Evolutionary conservation across 495 filamentous ascomycete species (phyloP).

Genomic region (Lepidopterella palustris): DNA sequence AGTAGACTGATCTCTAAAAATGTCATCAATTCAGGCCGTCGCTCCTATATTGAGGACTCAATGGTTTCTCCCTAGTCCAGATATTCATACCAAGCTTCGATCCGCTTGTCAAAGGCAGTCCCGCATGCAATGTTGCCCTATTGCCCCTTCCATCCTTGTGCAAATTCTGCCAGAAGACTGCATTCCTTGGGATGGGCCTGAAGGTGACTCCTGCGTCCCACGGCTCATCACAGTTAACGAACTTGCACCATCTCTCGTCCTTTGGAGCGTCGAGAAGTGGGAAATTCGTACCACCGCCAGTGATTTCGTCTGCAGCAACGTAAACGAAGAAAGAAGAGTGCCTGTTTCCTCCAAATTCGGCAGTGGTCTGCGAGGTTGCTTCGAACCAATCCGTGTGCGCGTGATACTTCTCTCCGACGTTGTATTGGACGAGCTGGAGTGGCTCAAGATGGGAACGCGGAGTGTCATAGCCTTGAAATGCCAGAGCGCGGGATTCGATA

Average conservation of each 20-base stretch:
- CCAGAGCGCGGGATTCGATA: conserved; percentile 28
- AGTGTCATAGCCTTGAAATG: conserved; percentile 31
- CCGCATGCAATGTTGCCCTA: conserved; percentile 44
- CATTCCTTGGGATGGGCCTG: conserved; percentile 46
- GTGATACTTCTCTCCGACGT: conserved; percentile 43
- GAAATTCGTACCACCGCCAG: conserved; percentile 26
- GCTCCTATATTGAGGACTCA: conserved; percentile 19
- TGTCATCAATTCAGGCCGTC: conserved; percentile 3
- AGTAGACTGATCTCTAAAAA: background rate
- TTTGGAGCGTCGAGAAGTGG: conserved; percentile 23
- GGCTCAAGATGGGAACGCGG: conserved; percentile 48
- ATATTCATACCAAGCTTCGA: conserved; percentile 53
- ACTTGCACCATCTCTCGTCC: conserved; percentile 25
- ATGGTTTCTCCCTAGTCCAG: conserved; percentile 36
- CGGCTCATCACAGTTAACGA: conserved; percentile 25
- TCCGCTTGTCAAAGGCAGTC: conserved; percentile 43
- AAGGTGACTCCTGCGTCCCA: conserved; percentile 48
- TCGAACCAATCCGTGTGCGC: conserved; percentile 55
- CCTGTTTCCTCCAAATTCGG: conserved; percentile 44
- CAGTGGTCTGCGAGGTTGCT: conserved; percentile 34
- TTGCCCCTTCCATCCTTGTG: conserved; percentile 44
- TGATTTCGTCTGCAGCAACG: conserved; percentile 13
- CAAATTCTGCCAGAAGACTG: conserved; percentile 51
- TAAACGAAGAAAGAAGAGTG: conserved; percentile 27
- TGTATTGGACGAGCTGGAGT: conserved; percentile 50